Evolutionary conservation across 208 protist genomes (phyloP).

Genomic region (Wallacemonas rigidus): DNA sequence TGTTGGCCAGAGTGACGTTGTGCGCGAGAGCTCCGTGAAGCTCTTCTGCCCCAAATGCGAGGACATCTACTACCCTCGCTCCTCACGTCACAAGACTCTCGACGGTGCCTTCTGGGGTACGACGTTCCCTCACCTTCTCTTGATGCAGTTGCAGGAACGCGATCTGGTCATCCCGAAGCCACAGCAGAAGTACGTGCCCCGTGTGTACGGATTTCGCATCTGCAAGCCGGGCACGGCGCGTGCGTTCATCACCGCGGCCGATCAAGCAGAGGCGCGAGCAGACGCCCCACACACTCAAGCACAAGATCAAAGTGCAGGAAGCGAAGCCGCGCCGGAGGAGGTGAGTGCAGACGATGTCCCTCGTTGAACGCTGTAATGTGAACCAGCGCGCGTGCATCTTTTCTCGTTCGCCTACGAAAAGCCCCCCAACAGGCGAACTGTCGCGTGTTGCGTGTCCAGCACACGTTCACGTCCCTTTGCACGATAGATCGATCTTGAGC

Average conservation of each 20-base stretch:
- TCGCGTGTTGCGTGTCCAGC: too few relatives aligned
- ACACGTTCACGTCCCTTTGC: too few relatives aligned
- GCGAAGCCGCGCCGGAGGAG: not conserved
- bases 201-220: conserved; percentile 97
- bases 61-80: conserved; percentile 97
- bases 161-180: conserved; percentile 45
- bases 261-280: conserved; percentile 13
- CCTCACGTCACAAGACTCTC: conserved; percentile 91
- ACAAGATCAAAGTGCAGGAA: not conserved
- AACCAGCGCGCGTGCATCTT: too few relatives aligned
- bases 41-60: conserved; percentile 98
- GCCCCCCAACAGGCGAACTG: too few relatives aligned
- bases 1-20: conserved; percentile 95
- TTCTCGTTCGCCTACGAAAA: not conserved
- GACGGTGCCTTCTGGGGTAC: conserved; percentile 98
- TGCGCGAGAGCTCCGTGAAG: conserved; percentile 94
- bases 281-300: not conserved
- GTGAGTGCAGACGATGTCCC: not conserved
- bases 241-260: conserved; percentile 1
- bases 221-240: conserved; percentile 45
- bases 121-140: conserved; percentile 96
- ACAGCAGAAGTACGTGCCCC: conserved; percentile 93
- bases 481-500: too few relatives aligned
- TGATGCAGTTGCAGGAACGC: conserved; percentile 78
- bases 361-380: not conserved